Conservation (phyloP, 2,329 filamentous ascomycete species). For the Stenocarpella maydis region DNA sequence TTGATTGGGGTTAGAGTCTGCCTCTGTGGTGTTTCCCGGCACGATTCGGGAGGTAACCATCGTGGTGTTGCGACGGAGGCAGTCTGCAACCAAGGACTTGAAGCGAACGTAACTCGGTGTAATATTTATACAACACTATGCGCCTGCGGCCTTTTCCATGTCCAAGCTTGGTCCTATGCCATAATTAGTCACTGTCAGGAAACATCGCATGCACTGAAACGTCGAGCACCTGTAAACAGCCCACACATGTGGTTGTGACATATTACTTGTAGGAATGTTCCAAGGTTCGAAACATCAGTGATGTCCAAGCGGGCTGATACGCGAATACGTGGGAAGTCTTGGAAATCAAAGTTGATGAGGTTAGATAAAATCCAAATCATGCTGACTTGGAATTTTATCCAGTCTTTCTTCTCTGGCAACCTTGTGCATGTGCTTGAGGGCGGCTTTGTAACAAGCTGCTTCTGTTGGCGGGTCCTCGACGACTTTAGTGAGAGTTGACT, state of each 20-base stretch:
- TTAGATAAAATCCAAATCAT: no score
- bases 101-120: background rate
- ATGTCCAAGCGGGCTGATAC: background rate
- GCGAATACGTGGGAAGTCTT: background rate
- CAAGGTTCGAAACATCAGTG: background rate
- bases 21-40: slow-evolving; percentile 8
- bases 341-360: background rate
- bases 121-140: background rate
- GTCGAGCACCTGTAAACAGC: background rate
- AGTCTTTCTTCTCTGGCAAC: no score
- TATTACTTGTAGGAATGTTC: no score
- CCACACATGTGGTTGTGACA: background rate
- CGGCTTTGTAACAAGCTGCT: no score
- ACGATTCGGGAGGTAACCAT: background rate
- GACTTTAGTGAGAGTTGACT: no score
- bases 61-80: background rate
- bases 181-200: background rate
- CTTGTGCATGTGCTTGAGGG: no score
- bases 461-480: no score
- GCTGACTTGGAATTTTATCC: no score
- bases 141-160: background rate
- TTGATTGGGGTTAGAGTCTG: slow-evolving; percentile 3
- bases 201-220: slow-evolving; percentile 13
- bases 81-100: background rate
- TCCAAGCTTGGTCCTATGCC: background rate